Evolutionary conservation across 768 basidiomycete species (phyloP).

Genomic region (Hydnum rufescens): DNA sequence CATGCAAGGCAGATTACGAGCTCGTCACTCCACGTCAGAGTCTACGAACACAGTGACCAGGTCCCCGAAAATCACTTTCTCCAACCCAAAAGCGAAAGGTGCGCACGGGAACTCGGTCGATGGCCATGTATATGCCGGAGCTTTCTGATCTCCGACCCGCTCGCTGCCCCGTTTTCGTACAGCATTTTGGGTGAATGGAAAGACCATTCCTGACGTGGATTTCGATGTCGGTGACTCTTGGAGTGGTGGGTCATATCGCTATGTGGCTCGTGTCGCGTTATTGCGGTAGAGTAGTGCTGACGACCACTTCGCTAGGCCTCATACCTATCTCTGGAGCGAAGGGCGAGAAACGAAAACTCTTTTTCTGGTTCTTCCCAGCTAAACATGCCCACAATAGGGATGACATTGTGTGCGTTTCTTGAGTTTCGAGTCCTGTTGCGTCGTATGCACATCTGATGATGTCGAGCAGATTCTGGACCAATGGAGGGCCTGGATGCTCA

Average conservation of each 20-base stretch:
- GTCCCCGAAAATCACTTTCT: neutral
- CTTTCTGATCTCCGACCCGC: neutral
- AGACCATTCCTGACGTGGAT: conserved; percentile 1
- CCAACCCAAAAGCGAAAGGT: neutral
- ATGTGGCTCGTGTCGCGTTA: neutral
- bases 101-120: neutral
- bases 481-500: conserved; percentile 3
- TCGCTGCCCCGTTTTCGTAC: neutral
- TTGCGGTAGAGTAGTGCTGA: no score
- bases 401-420: neutral
- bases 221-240: conserved; percentile 5
- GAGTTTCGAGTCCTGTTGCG: no score
- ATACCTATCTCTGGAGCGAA: conserved; percentile 1
- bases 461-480: conserved; percentile 2
- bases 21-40: no score
- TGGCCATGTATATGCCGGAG: neutral
- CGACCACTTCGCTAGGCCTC: neutral
- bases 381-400: neutral
- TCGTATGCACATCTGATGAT: no score
- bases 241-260: conserved; percentile 1
- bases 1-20: no score
- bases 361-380: conserved; percentile 6
- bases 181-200: conserved; percentile 6
- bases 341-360: conserved; percentile 5
- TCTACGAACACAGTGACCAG: no score